These are phyloP conservation scores for Podaxis sp. DNA, from an alignment of 768 basidiomycete genomes.

Conservation along the genomic window DNA sequence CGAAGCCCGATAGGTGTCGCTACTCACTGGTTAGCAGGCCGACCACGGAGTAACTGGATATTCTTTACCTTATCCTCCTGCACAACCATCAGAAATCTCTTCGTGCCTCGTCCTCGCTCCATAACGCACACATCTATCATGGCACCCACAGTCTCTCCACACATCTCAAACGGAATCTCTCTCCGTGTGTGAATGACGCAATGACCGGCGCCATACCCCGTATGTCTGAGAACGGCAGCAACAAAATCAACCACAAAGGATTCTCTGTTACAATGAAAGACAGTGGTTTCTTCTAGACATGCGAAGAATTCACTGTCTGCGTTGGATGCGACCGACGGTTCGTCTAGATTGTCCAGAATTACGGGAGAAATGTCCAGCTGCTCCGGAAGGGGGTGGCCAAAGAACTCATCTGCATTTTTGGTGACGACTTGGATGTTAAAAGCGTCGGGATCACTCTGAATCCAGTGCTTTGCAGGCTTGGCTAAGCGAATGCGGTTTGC, in stretches of 20 bases:
- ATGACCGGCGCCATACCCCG: not conserved
- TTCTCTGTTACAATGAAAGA: not conserved
- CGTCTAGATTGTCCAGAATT: not conserved
- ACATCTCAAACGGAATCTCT: not conserved
- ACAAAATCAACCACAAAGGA: not conserved
- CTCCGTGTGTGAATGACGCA: not conserved
- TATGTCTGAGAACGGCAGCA: not conserved
- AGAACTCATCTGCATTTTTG: not conserved
- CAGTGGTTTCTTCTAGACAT: not conserved
- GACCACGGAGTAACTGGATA: not conserved
- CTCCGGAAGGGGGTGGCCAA: not conserved
- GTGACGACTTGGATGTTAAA: not conserved
- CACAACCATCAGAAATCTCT: not conserved
- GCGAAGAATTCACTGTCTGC: not conserved
- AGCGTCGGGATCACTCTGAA: not conserved
- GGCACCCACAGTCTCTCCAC: not conserved
- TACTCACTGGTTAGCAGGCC: not conserved
- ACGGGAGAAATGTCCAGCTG: not conserved
- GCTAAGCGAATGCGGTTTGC: not conserved
- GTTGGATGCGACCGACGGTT: not conserved
- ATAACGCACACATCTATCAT: not conserved
- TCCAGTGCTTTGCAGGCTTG: not conserved
- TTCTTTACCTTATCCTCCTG: not conserved
- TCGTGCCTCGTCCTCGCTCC: not conserved
- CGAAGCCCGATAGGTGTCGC: not conserved